Evolutionary conservation across 1,284 basidiomycete species (phyloP), one percentile per base, ranked within the genome.

Genomic region (Farysia itapuensis): DNA sequence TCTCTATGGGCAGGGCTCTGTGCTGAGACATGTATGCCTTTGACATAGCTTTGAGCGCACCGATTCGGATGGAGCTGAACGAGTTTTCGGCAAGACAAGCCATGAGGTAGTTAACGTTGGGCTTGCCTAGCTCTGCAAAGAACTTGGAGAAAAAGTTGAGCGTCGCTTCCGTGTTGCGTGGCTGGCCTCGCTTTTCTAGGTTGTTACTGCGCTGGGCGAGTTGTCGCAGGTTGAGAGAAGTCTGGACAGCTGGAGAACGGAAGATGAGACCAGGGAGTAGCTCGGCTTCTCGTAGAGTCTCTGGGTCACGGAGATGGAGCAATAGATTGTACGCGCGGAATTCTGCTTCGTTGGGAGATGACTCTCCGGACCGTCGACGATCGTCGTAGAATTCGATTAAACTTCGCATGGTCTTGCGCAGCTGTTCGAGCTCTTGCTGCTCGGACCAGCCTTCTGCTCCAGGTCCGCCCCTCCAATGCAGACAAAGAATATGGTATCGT

Each of bases 271-370:
- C 77, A 0, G 92, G 89, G n/a, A 95, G 84, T 41, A 86, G 83
- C 58, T 93, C 79, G 5, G 78, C 79, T 31, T 79, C 78, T 36
- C 91, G 78, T 80, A 87, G 43, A 81, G 88, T 79, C 84, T 90
- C 79, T 70, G 85, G 79, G 84, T 93, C 88, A 28, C 90, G 85
- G 30, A 95, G 86, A 70, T 95, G 90, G 29, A 90, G 87, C 26
- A 97, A 83, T 26, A 93, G 84, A 74, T 94, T 89, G 79, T 97
- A 97, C 0, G 95, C 86, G 16, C 90, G 85, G 84, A 98, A 95
- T 78, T 98, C 94, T 35, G 95, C 84, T 74, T 97, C 92, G 43
- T 88, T 87, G 0, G 87, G 84, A 6, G 86, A 87, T 38, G 85
- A 73, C 29, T 85, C 15, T 7, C 79, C 59, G 11, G 81, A 82